Evolutionary conservation across 495 filamentous ascomycete species (phyloP), one percentile per base, ranked within the genome.

Genomic region (Neurospora cerealis): DNA sequence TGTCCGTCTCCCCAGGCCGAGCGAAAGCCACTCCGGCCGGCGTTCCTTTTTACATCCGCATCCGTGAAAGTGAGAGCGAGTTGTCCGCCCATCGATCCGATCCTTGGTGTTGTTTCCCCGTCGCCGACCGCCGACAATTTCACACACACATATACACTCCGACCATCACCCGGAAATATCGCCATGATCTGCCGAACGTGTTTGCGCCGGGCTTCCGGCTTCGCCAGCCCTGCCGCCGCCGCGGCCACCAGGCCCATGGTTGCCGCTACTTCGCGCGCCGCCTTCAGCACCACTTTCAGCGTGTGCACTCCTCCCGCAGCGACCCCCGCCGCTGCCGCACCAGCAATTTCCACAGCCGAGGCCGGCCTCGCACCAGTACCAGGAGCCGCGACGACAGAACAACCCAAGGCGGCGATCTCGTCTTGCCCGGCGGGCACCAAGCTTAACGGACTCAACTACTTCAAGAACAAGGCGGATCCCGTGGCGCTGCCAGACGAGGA

Each of bases 391-490:
- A 72, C 71, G 36, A 21, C 74, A 44, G 74, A 76, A 24, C 70
- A 74, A 36, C 1, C 28, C n/a, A 77, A 77, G 46, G 44, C 73
- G 9, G 13, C 71, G 5, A 76, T 84, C 15, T 86, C 84, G 9
- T 78, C 80, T 60, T 91, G 90, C 69, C 81, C 86, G 1, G 89
- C 90, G 4, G 96, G 96, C 24, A 94, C 92, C 3, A 83, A 87
- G 41, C 79, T 99, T 71, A 89, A 85, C 39, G 93, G 94, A 8
- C 86, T 99, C 74, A 96, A 94, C 81, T 97, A 96, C 84, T 84
- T 96, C 78, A 98, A 97, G 85, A 84, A 83, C 72, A 82, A 80
- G 74, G 87, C 87, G 46, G 90, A 93, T 79, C 89, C 90, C 0
- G 76, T 97, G 13, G 96, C 96, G 38, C 84, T 89, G 77, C 87